Evolutionary conservation across 2,329 filamentous ascomycete genomes (phyloP), one percentile per base, ranked within the genome.

Genomic region (Fonsecaea nubica): DNA sequence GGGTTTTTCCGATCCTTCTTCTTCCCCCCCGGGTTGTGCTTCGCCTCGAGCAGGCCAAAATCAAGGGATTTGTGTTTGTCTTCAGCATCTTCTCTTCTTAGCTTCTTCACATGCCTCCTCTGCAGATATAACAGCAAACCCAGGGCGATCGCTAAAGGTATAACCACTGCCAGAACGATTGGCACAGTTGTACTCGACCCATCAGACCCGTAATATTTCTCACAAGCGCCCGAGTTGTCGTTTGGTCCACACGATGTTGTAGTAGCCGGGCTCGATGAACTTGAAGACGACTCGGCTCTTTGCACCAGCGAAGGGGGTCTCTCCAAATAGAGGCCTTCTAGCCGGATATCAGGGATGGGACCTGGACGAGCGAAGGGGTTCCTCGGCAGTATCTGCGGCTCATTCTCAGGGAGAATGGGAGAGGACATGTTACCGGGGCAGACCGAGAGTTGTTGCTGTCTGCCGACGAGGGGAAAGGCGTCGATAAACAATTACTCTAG

Each of bases 21-120:
- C 66, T 82, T 82, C 54, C n/a, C 12, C 6, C n/a, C 12, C 4
- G 30, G 18, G 63, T 75, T 70, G 42, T 75, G 68, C 42, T 72
- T 71, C 6, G 82, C 77, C 36, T 81, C 78, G 64, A 90, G 92
- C 75, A 97, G 80, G 40, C 95, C 95, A 76, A 97, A 99, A 77
- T 99, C 95, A 75, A 98, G 85, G 0, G 92, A 95, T 75, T 90
- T 93, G 79, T 96, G 92, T 72, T 92, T 92, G 78, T 97, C 93
- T 69, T 90, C 88, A 18, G 86, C 84, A 80, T 99, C 95, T 80
- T 99, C 95, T 65, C 84, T 81, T 63, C 84, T 83, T 69, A 92
- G 84, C 74, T 88, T 92, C 76, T 86, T 87, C 45, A 91, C 80
- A 74, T 92, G 90, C 77, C 92, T 86, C 60, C 92, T 87, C 76